Evolutionary conservation across 306 rosid genomes (phyloP).

Genomic region (Urtica urens): DNA sequence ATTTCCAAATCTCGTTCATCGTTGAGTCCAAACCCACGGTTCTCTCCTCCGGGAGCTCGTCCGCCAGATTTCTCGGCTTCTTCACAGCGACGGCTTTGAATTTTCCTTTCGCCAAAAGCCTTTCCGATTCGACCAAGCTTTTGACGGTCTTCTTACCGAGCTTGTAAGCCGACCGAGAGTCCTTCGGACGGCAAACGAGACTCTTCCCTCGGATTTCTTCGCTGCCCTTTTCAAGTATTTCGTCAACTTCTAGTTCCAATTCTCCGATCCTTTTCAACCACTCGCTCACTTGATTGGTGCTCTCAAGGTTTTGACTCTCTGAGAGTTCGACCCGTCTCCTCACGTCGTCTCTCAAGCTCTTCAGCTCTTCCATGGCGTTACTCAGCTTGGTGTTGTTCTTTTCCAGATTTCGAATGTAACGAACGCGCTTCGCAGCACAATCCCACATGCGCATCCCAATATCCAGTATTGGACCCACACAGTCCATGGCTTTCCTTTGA

Average conservation of each 20-base stretch:
- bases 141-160: background rate
- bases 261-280: no score
- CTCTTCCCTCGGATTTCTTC: constrained; percentile 1
- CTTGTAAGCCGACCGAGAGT: background rate
- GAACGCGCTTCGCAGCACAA: no score
- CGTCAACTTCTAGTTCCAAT: no score
- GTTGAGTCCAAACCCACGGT: constrained; percentile 9
- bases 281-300: constrained; percentile 9
- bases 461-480: constrained; percentile 3
- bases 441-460: constrained; percentile 3
- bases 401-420: background rate
- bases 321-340: constrained; percentile 4
- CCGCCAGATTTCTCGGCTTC: no score
- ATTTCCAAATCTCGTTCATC: constrained; percentile 1
- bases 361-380: constrained; percentile 4
- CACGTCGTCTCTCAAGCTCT: constrained; percentile 2
- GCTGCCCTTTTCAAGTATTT: no score
- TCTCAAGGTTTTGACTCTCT: background rate
- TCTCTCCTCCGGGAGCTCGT: no score
- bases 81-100: background rate
- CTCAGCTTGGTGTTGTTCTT: background rate
- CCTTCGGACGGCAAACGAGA: constrained; percentile 2
- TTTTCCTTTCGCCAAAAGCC: background rate
- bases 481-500: background rate
- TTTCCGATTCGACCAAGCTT: no score